Evolutionary conservation across 2,329 filamentous ascomycete genomes (phyloP).

Genomic region (Verticillium dahliae): DNA sequence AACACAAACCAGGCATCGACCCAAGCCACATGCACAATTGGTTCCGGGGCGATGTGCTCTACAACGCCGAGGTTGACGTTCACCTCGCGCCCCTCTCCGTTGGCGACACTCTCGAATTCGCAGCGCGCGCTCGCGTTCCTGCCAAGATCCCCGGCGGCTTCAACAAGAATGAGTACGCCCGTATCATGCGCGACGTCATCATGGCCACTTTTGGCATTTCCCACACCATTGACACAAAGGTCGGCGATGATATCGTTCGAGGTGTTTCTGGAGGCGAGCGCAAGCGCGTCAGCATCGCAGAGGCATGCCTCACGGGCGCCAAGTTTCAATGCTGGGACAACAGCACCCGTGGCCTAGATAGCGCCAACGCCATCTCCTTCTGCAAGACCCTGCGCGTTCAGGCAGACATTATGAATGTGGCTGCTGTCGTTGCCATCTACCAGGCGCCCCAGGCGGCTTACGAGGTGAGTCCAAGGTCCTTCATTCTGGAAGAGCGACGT

Average conservation of each 20-base stretch:
- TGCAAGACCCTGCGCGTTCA: conserved; percentile 43
- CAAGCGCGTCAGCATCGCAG: conserved; percentile 26
- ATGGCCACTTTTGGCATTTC: conserved; percentile 37
- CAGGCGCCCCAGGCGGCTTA: conserved; percentile 14
- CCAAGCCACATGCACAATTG: conserved; percentile 17
- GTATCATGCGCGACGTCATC: conserved; percentile 43
- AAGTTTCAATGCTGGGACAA: conserved; percentile 22
- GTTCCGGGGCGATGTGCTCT: conserved; percentile 55
- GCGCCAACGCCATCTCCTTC: conserved; percentile 47
- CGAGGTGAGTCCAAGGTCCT: conserved; percentile 2
- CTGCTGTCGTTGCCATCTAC: conserved; percentile 12
- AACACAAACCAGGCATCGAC: conserved; percentile 4
- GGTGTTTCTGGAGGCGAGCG: conserved; percentile 24
- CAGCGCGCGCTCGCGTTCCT: conserved; percentile 46
- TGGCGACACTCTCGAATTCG: conserved; percentile 55
- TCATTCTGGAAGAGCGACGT: background rate
- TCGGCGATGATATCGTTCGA: conserved; percentile 13
- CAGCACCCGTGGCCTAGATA: conserved; percentile 22
- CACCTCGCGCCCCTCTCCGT: conserved; percentile 55
- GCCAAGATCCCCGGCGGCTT: conserved; percentile 38
- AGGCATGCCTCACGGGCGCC: conserved; percentile 13
- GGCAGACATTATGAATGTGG: conserved; percentile 19
- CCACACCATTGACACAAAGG: conserved; percentile 12
- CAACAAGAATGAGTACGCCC: conserved; percentile 31
- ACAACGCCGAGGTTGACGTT: conserved; percentile 59